These are phyloP conservation scores for Hemisphaericaspora xylofermentans DNA, from an alignment of 1,139 yeast species.

Conservation along the genomic window DNA sequence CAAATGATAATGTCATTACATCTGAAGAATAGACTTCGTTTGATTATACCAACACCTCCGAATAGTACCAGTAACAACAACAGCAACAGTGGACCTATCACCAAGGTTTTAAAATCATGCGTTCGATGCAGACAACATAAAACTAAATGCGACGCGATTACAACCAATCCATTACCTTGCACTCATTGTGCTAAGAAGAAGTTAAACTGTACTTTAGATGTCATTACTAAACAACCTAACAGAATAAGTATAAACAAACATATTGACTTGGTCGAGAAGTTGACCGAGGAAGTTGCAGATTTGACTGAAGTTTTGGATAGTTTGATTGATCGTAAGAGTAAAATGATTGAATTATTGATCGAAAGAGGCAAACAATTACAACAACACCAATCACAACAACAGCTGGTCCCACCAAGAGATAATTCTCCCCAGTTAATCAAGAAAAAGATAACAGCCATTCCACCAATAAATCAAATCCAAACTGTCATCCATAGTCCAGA, in stretches of 20 bases:
- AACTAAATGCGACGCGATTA: conserved; percentile 59
- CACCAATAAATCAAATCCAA: conserved; percentile 31
- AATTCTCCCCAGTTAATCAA: conserved; percentile 1
- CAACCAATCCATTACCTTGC: conserved; percentile 55
- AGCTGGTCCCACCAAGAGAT: not conserved
- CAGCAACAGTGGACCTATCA: not conserved
- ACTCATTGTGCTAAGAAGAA: conserved; percentile 55
- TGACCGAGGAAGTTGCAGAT: conserved; percentile 28
- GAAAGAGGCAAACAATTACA: conserved; percentile 18
- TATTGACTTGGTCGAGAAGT: conserved; percentile 31
- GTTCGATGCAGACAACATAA: conserved; percentile 64
- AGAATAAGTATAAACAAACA: conserved; percentile 27
- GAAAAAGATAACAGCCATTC: conserved; percentile 9
- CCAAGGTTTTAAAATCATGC: conserved; percentile 53
- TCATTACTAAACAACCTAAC: conserved; percentile 28
- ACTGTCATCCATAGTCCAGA: conserved; percentile 25
- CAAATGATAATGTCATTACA: conserved; percentile 23
- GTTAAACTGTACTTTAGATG: conserved; percentile 51
- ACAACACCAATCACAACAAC: conserved; percentile 1
- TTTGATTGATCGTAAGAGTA: conserved; percentile 23
- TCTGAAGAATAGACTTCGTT: conserved; percentile 22
- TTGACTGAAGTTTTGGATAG: conserved; percentile 16
- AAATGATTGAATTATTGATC: conserved; percentile 25
- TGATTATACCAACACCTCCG: conserved; percentile 20
- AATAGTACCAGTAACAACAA: not conserved